Evolutionary conservation across 768 basidiomycete genomes (phyloP), one percentile per base, ranked within the genome.

Genomic region (Cystobasidium onofrii): DNA sequence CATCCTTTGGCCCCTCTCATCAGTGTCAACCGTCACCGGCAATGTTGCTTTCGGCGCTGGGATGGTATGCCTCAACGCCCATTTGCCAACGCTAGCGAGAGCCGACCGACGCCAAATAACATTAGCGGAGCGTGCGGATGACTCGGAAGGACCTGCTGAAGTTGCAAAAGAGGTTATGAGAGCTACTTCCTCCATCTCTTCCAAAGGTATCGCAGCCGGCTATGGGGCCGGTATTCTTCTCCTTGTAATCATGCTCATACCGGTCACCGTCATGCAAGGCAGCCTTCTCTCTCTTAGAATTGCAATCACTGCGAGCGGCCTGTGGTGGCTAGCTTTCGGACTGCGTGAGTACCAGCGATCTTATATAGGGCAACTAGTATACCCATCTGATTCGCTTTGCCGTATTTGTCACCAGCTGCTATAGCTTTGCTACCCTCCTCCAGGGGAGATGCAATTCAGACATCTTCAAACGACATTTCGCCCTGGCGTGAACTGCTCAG

Each of bases 1-100:
- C 0, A 82, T 86, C 0, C 65, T 90, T 4, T 93, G 92, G 88
- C 83, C 85, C 0, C 77, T 90, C 2, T 86, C 86, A 0, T 87
- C 90, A 0, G 78, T 89, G 0, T 83, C 96, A 1, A 88, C 90
- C 0, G 85, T 90, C 55, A 81, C 85, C 6, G 89, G 92, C 10
- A 95, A 94, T 78, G 88, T 92, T 15, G 86, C 88, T 1, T 96
- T 96, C 76, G 90, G 92, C 1, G 89, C 88, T 0, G 90, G 89
- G 1, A 84, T 88, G 12, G 94, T 97, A 1, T 92, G 92, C 23
- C 86, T 91, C 84, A 97, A 97, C 79, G 86, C 91, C 0, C 95
- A 95, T 80, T 86, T 70, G 7, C 66, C 66, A 15, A 13, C 39
- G 9, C n/a, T 65, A 15, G 64, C 64, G n/a, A 29, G 64, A 54